These are phyloP conservation scores for Simplicillium aogashimaense DNA, from an alignment of 2,329 filamentous ascomycete species.

Conservation along the genomic window DNA sequence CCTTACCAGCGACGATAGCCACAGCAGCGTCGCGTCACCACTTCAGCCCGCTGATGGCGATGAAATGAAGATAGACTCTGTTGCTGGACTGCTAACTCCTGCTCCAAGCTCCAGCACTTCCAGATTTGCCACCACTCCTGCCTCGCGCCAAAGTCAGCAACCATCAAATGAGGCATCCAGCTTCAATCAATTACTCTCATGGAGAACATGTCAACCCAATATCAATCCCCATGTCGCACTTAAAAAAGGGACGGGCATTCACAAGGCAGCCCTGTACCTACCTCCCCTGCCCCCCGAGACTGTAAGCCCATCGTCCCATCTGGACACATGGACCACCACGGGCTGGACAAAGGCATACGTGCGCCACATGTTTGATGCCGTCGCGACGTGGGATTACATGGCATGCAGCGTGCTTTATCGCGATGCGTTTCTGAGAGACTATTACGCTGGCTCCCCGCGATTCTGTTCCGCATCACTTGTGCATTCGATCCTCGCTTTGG, in stretches of 20 bases:
- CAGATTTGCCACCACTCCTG: background rate
- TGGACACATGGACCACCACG: slow-evolving; percentile 1
- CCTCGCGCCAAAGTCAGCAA: background rate
- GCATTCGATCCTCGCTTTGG: slow-evolving; percentile 6
- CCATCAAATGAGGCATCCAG: background rate
- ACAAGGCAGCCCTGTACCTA: background rate
- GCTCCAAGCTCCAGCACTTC: background rate
- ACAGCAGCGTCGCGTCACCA: background rate
- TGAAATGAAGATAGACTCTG: background rate
- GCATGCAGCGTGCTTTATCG: slow-evolving; percentile 11
- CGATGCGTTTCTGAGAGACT: slow-evolving; percentile 17
- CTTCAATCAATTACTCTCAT: slow-evolving; percentile 3
- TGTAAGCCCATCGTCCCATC: background rate
- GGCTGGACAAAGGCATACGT: slow-evolving; percentile 6
- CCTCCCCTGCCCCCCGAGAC: slow-evolving; percentile 1
- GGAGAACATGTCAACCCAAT: slow-evolving; percentile 1
- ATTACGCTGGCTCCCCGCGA: background rate
- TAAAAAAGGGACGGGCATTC: background rate
- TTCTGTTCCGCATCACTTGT: slow-evolving; percentile 8
- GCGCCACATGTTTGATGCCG: slow-evolving; percentile 4
- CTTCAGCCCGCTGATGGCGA: background rate
- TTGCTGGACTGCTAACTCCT: background rate
- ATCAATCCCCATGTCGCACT: background rate
- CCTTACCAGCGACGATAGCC: background rate
- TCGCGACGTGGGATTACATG: slow-evolving; percentile 6